Evolutionary conservation across 768 basidiomycete genomes (phyloP).

Genomic region (Piloderma croceum): DNA sequence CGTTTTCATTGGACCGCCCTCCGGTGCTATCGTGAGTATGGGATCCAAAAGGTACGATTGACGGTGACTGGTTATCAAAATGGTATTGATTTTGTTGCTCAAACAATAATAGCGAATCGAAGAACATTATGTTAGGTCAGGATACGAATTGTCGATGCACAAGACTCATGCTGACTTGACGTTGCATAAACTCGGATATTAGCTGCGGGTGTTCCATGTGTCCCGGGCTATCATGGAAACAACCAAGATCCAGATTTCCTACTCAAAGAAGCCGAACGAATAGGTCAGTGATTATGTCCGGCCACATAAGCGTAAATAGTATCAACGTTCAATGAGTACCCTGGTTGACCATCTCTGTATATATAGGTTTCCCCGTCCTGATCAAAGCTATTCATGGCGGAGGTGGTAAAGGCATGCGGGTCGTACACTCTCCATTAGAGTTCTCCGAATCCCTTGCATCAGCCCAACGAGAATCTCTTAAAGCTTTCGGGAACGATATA

Average conservation of each 20-base stretch:
- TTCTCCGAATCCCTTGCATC: slow-evolving; percentile 79
- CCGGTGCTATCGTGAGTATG: slow-evolving; percentile 87
- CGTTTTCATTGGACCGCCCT: slow-evolving; percentile 87
- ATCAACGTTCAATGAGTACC: background rate
- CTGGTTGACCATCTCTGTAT: background rate
- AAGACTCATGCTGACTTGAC: slow-evolving; percentile 6
- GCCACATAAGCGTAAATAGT: background rate
- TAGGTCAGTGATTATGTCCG: slow-evolving; percentile 47
- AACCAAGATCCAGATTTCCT: slow-evolving; percentile 75
- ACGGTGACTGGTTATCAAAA: background rate
- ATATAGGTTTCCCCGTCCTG: slow-evolving; percentile 76
- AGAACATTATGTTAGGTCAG: slow-evolving; percentile 87
- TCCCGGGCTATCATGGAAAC: slow-evolving; percentile 88
- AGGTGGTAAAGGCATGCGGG: slow-evolving; percentile 94
- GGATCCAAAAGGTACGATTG: slow-evolving; percentile 79
- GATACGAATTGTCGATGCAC: background rate
- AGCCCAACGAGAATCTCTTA: slow-evolving; percentile 85
- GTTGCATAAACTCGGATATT: slow-evolving; percentile 8
- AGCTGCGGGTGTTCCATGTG: slow-evolving; percentile 89
- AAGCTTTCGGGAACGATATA: slow-evolving; percentile 81
- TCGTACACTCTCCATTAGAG: slow-evolving; percentile 57
- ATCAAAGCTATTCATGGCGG: slow-evolving; percentile 98
- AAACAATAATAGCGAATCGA: slow-evolving; percentile 64
- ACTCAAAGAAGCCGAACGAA: slow-evolving; percentile 59
- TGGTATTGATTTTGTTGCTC: background rate